A percentile compares a stretch with the other conserved stretches of the same genome.
Evolutionary conservation across 1,284 basidiomycete species (phyloP).

Genomic region (Earliella scabrosa): DNA sequence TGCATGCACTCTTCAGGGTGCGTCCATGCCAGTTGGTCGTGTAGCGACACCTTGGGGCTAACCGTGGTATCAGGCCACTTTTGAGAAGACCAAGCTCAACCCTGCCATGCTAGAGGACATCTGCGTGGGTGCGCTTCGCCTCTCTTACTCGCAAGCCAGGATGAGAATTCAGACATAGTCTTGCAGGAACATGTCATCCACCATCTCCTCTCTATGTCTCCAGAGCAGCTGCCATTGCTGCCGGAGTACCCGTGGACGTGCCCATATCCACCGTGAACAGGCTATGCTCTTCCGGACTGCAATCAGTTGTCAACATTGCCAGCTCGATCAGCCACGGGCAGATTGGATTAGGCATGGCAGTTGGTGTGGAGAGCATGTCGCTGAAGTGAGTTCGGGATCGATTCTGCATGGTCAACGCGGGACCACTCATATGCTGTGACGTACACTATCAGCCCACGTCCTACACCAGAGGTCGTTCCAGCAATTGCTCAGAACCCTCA

Average conservation of each 20-base stretch:
- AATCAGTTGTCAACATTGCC: constrained; percentile 82
- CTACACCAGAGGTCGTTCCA: constrained; percentile 74
- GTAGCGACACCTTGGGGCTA: too few relatives aligned
- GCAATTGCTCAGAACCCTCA: constrained; percentile 53
- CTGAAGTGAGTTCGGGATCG: constrained; percentile 62
- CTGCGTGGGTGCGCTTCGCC: constrained; percentile 63
- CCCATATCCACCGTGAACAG: constrained; percentile 80
- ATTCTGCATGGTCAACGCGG: too few relatives aligned
- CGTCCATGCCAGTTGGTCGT: too few relatives aligned
- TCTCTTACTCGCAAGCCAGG: too few relatives aligned
- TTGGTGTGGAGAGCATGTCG: constrained; percentile 87
- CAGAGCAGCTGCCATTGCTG: constrained; percentile 79
- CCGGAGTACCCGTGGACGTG: constrained; percentile 78
- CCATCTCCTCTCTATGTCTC: constrained; percentile 82
- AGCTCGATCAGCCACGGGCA: constrained; percentile 76
- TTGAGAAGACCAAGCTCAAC: constrained; percentile 53
- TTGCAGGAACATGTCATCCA: constrained; percentile 82
- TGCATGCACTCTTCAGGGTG: constrained; percentile 72
- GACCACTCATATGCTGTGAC: too few relatives aligned
- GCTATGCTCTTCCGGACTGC: constrained; percentile 84
- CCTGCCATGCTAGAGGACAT: constrained; percentile 77
- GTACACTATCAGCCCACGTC: constrained; percentile 84
- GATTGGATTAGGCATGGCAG: constrained; percentile 76
- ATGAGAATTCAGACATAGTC: too few relatives aligned
- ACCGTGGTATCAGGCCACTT: constrained; percentile 43